phyloP scores from a whole-genome alignment of 2,329 filamentous ascomycete species.

The Colletotrichum spaethianum region DNA sequence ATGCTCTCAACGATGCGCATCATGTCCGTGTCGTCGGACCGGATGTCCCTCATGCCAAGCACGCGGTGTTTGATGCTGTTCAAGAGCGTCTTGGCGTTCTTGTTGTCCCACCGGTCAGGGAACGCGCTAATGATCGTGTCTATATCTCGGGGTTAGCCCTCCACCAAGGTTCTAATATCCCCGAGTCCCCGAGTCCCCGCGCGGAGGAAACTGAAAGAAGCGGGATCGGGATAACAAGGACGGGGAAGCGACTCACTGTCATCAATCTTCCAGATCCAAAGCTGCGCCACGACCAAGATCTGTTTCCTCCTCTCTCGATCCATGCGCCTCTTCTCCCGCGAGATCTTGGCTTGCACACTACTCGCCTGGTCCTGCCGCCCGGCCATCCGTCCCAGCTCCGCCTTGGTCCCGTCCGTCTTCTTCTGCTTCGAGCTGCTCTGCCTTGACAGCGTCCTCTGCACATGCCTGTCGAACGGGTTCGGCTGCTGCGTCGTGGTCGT shows the following conservation, averaged over 20 bases:
- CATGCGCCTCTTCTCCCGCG: slow-evolving; percentile 35
- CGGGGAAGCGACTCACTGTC: slow-evolving; percentile 26
- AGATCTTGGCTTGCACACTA: slow-evolving; percentile 40
- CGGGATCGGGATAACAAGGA: too few relatives aligned
- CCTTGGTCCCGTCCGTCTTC: slow-evolving; percentile 43
- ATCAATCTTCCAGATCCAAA: slow-evolving; percentile 43
- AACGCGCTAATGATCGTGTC: slow-evolving; percentile 42
- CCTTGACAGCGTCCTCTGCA: slow-evolving; percentile 28
- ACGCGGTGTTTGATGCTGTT: slow-evolving; percentile 42
- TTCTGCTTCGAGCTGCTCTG: slow-evolving; percentile 43
- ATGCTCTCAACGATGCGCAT: slow-evolving; percentile 32
- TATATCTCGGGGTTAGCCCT: neutral
- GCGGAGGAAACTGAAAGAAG: too few relatives aligned
- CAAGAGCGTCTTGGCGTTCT: slow-evolving; percentile 43
- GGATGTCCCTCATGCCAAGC: slow-evolving; percentile 25
- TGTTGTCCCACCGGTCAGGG: slow-evolving; percentile 43
- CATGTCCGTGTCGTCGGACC: slow-evolving; percentile 38
- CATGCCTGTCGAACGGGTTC: slow-evolving; percentile 32
- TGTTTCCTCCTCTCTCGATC: slow-evolving; percentile 50
- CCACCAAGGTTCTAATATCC: neutral
- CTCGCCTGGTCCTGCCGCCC: slow-evolving; percentile 41
- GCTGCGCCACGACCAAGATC: slow-evolving; percentile 46
- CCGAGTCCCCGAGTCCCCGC: too few relatives aligned
- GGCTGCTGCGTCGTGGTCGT: neutral
- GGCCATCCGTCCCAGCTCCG: slow-evolving; percentile 41